Evolutionary conservation across 192 early-diverging fungal species (phyloP).

Genomic region (Bifiguratus adelaidae): DNA sequence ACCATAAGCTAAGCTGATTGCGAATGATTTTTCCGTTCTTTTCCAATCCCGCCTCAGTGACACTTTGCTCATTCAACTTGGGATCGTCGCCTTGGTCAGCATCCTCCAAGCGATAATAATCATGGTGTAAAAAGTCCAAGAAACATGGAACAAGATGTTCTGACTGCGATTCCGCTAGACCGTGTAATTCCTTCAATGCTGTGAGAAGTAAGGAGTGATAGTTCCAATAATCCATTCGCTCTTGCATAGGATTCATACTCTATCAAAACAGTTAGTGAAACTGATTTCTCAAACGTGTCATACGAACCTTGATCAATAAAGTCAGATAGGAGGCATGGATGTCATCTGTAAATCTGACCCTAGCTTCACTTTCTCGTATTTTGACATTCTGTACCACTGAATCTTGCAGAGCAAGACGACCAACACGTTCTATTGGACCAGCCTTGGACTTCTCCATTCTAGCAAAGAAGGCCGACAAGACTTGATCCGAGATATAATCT

Average conservation of each 20-base stretch:
- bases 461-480: slow-evolving; percentile 14
- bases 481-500: slow-evolving; percentile 30
- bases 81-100: slow-evolving; percentile 20
- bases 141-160: slow-evolving; percentile 52
- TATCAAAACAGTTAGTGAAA: too few species aligned
- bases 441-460: too few species aligned
- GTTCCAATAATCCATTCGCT: slow-evolving; percentile 62
- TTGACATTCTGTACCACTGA: too few species aligned
- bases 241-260: slow-evolving; percentile 20
- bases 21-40: not conserved
- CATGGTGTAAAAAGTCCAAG: slow-evolving; percentile 42
- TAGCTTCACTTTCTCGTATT: too few species aligned
- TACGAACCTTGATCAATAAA: not conserved
- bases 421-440: too few species aligned
- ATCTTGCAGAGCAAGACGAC: too few species aligned
- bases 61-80: slow-evolving; percentile 3
- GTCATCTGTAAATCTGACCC: too few species aligned
- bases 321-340: not conserved
- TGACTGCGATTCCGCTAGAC: slow-evolving; percentile 52
- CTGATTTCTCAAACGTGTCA: too few species aligned
- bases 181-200: slow-evolving; percentile 42
- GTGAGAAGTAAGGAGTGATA: slow-evolving; percentile 50
- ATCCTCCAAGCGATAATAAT: slow-evolving; percentile 22
- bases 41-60: too few species aligned
- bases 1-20: slow-evolving; percentile 26